Evolutionary conservation across 2,329 filamentous ascomycete genomes (phyloP), one percentile per base, ranked within the genome.

Genomic region (Dryadomyces sulphureus): DNA sequence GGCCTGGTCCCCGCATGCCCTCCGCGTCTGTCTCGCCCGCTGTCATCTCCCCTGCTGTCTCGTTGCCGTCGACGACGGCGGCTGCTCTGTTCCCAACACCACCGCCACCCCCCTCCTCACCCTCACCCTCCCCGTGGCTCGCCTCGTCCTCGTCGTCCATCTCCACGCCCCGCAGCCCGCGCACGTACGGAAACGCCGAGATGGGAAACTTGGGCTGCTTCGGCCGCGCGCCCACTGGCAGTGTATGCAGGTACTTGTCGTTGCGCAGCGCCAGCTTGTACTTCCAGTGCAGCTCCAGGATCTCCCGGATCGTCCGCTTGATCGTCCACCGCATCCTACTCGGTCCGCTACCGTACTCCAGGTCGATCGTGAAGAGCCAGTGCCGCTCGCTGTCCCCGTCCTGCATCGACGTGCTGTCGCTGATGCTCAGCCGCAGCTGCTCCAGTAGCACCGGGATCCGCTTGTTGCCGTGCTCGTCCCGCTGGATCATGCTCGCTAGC

Each of bases 301-400:
- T 94, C 59, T 98, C 92, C 54, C 79, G 74, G 35, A 96, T 75
- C 9, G 86, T 89, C 45, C 92, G 77, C 56, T 87, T 80, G 48
- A 98, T 85, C 17, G 85, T 81, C 92, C 92, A 98, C 58, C 85
- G 86, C 93, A 98, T 96, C 48, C 92, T 77, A 46, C 90, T 95
- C 47, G 92, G 77, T 0, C 92, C 93, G 59, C 85, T 96, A 14
- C 92, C 92, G 60, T 98, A 98, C 60, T 98, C 92, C 16, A 98
- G 70, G 55, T 94, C 87, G 47, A 98, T 89, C 39, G 81, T 82
- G 61, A 96, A 94, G 8, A 92, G 73, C 57, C 85, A 79, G 62
- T 96, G 92, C 25, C 89, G 67, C 51, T 79, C 72, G 53, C 67
- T 73, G 48, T 73, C 71, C 45, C 73, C 72, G 47, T 75, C 78